Evolutionary conservation across 306 rosid genomes (phyloP), one percentile per base, ranked within the genome.

Genomic region (Gastrolobium villosum): DNA sequence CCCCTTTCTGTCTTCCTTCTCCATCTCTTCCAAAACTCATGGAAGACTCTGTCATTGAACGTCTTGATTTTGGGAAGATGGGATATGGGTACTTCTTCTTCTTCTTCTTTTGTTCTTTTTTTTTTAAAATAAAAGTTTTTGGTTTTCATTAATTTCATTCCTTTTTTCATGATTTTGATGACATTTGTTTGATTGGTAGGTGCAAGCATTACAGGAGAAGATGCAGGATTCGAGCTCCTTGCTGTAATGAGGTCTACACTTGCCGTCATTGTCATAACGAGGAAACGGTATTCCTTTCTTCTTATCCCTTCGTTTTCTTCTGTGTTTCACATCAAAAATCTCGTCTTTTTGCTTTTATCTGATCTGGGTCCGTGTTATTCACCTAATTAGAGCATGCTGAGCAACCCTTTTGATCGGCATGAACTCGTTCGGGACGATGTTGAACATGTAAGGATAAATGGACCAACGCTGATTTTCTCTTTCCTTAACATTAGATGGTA

Each of bases 201-300:
- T 96, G 99, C 84, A 82, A 88, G 82, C 99, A 96, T 85, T 96
- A 96, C 48, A 82, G 96, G 69, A 96, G 99, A 84, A 88, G 99
- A 74, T 93, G 98, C 83, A 81, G 37, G 96, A 91, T 96, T 87
- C 87, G 98, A 75, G 97, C 96, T 73, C 97, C 98, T 10, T 96
- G 99, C 49, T 96, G 99, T 87, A 90, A 90, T 78, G 99, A 96
- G 88, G 87, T 96, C 75, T 91, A 93, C 62, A 61, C 85, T 0
- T 96, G 99, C 53, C 99, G 99, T 54, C 99, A 96, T 86, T 96
- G 99, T 83, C 99, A 96, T 67, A 93, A 90, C 65, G 97, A 96
- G 55, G 89, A 92, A 53, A 83, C 90, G 90, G 99, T 96, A 80
- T 74, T 55, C 30, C 5, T 48, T 3, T 5, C 15, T 26, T 20